phyloP scores from a whole-genome alignment of 225 moss, liverwort and hornwort species.

The Sphagnum contortum region DNA sequence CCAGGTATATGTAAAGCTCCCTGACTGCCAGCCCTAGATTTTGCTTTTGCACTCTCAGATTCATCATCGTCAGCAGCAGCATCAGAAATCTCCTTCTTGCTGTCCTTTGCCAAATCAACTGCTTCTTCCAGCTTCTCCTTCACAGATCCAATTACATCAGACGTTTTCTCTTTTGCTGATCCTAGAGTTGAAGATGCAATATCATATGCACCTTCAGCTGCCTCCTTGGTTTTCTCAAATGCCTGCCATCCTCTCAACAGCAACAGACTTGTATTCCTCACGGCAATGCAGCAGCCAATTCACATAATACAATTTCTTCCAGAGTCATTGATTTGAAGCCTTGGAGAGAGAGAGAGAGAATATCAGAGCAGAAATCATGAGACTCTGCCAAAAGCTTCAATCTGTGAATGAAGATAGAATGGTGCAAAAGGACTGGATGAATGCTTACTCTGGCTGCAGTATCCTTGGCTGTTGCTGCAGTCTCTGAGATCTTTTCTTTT shows the following conservation, averaged over 20 bases:
- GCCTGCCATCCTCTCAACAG: background rate
- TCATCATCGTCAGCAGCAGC: slow-evolving; percentile 30
- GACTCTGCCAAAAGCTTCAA: no score
- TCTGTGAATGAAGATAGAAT: no score
- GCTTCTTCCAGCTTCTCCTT: slow-evolving; percentile 3
- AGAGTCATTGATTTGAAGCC: no score
- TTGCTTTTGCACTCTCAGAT: background rate
- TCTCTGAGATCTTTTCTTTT: background rate
- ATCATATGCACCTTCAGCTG: no score
- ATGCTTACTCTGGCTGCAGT: background rate
- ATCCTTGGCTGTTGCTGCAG: background rate
- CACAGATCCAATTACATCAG: background rate
- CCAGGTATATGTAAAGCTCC: background rate
- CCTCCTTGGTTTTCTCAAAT: background rate
- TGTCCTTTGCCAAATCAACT: no score
- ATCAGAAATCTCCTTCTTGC: background rate
- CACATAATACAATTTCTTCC: no score
- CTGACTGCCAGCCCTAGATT: background rate
- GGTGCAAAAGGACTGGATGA: no score
- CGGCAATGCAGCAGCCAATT: no score
- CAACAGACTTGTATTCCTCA: background rate
- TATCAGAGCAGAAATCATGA: no score
- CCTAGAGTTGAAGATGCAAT: no score
- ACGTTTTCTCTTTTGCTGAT: no score
- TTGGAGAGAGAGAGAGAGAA: no score